Base-by-base conservation (phyloP, 345 rosid genomes). In the Jatropha curcas region DNA sequence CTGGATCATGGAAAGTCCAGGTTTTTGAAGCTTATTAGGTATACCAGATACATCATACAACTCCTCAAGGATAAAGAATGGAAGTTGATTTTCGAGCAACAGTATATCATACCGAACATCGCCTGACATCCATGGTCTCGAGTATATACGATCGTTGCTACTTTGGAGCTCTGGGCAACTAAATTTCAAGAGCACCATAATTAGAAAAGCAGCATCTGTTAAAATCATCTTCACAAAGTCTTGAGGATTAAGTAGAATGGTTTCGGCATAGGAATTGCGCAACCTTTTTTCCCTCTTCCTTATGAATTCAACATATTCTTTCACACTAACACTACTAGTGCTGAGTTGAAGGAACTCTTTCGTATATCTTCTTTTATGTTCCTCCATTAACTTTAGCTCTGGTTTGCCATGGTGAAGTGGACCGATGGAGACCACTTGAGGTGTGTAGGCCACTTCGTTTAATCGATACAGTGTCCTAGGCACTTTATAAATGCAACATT, bases 51-150 rank as follows among this genome's bases (percentile, higher is more conserved):
- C 31, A 0, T 30, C 4, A 0, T 33, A 63, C 60, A 79, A 11
- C 19, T 71, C 78, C 17, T 76, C 12, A 2, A 79, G 37, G 45
- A 79, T 67, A 3, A 79, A 82, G 13, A 76, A 46, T 1, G 81
- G 77, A 39, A 82, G 4, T 27, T 82, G 83, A 75, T 82, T 82
- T 57, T 82, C 81, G 7, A 79, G 70, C n/a, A 70, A 46, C 28
- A 31, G 16, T 39, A 82, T 1, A 56, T 79, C 81, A 0, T 0
- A 2, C 4, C 25, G 3, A 20, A 79, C 12, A 11, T 71, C 48
- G 4, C 0, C 0, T 1, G 22, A 9, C 65, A 75, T 63, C 61
- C 69, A 13, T 3, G 75, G 72, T 37, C 51, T 73, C 37, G 20
- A 13, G 19, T 41, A 74, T 17, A 81, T 14, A 11, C 4, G 43